Evolutionary conservation across 2,329 filamentous ascomycete genomes (phyloP).

Genomic region (Cordyceps javanica): DNA sequence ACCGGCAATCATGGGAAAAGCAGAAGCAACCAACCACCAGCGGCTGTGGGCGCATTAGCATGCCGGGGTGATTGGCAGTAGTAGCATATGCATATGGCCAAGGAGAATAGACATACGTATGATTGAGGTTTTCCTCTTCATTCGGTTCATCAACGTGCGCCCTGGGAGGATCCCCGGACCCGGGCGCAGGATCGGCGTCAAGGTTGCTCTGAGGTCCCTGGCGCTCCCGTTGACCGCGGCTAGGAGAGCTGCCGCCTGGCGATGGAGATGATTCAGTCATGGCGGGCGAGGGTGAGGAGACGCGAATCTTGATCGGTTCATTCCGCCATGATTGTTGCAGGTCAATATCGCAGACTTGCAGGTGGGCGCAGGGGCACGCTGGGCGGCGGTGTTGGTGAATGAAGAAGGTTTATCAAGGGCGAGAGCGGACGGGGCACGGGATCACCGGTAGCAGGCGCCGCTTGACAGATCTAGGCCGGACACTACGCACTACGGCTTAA

Average conservation of each 20-base stretch:
- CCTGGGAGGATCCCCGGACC: neutral
- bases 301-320: neutral
- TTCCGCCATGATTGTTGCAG: neutral
- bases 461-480: too few species aligned
- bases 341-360: neutral
- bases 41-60: slow-evolving; percentile 33
- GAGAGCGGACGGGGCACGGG: too few species aligned
- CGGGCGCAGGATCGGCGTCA: neutral
- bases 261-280: slow-evolving; percentile 1
- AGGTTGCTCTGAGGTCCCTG: neutral
- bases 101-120: slow-evolving; percentile 4
- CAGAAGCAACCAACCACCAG: slow-evolving; percentile 59
- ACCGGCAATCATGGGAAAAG: slow-evolving; percentile 73
- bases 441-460: too few species aligned
- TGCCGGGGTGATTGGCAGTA: neutral
- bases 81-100: too few species aligned
- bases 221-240: neutral
- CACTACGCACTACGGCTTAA: too few species aligned
- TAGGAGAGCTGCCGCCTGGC: neutral
- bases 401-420: too few species aligned
- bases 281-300: neutral
- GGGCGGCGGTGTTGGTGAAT: too few species aligned
- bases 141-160: neutral
- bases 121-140: slow-evolving; percentile 6
- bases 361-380: too few species aligned